Base-by-base conservation (phyloP, 2,329 filamentous ascomycete species). In the Colletotrichum ledebouriae region DNA sequence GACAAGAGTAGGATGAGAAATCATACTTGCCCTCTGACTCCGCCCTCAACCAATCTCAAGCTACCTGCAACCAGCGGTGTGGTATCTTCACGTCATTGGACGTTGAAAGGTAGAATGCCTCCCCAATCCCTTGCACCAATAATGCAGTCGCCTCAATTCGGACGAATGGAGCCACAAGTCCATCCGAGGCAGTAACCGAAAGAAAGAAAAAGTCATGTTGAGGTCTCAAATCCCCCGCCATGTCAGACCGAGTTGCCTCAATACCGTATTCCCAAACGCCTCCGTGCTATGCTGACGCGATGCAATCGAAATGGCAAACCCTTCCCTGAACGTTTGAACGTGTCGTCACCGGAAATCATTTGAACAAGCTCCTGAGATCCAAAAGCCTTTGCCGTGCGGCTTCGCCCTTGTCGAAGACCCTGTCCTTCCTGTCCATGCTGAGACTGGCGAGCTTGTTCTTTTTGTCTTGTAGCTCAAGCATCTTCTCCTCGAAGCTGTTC, bases 401-500 rank as follows among this genome's bases (percentile, higher is more conserved):
- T 67, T 84, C 77, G 67, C 81, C 80, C 72, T 83, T 84, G 82
- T 90, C 79, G 75, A 87, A 73, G 20, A 80, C 78, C 69, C 80
- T 82, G 82, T 88, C 80, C 77, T 86, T 76, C 29, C 87, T 85
- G 71, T 92, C 92, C 90, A 97, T 90, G 76, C 92, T 95, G 72
- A 98, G 83, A 75, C 92, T 94, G 0, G 96, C 96, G 59, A 99
- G 82, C 78, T 94, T 91, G 81, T 92, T 93, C 86, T 99, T 99
- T 86, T 96, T 97, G 67, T 92, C 89, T 78, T 98, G 95, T 70
- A 99, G 82, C 74, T 92, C 86, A 3, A 97, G 83, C 87, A 99
- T 97, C 82, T 94, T 95, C 81, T 97, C 93, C 78, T 99, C 96
- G 68, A 99, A 97, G 75, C 93, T 97, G 69, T 89, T 85, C 25